These are phyloP conservation scores for Oryza coarctata DNA, from an alignment of 176 grass and related monocot genomes.

Conservation along the genomic window DNA sequence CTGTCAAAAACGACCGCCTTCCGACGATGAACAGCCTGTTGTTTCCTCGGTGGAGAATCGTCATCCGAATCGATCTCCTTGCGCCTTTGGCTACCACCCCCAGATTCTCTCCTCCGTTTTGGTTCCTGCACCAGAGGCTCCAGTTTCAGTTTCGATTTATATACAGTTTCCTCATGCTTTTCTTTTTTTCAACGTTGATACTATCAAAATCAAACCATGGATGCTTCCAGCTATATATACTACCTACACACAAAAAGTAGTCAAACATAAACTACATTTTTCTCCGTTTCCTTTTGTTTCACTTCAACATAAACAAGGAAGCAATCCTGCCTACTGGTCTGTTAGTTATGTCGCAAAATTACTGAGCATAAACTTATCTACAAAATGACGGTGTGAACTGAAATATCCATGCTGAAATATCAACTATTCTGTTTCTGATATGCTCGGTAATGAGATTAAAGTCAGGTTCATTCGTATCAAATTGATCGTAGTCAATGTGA, in stretches of 20 bases:
- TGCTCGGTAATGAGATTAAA: too few species aligned
- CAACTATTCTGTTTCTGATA: too few species aligned
- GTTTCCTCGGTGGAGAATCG: slow-evolving; percentile 77
- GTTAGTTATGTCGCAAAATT: neutral
- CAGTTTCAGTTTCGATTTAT: neutral
- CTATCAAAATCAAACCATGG: neutral
- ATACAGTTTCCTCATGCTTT: neutral
- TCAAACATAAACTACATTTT: neutral
- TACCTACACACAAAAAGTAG: neutral
- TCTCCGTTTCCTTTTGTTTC: neutral
- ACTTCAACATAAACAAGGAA: neutral
- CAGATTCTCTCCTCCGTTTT: slow-evolving; percentile 64
- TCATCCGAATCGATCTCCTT: slow-evolving; percentile 70
- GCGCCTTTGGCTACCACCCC: slow-evolving; percentile 47
- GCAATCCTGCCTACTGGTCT: neutral
- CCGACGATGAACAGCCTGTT: slow-evolving; percentile 44
- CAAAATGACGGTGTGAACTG: neutral
- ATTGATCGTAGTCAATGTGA: too few species aligned
- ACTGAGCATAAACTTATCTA: neutral
- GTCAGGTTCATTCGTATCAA: too few species aligned
- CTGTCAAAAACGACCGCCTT: slow-evolving; percentile 76
- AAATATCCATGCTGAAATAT: too few species aligned
- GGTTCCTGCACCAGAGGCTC: slow-evolving; percentile 41
- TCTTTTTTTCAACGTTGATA: neutral
- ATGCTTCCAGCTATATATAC: neutral